Conservation (phyloP, 2,329 filamentous ascomycete genomes). For the Cryphonectria carpinicola region DNA sequence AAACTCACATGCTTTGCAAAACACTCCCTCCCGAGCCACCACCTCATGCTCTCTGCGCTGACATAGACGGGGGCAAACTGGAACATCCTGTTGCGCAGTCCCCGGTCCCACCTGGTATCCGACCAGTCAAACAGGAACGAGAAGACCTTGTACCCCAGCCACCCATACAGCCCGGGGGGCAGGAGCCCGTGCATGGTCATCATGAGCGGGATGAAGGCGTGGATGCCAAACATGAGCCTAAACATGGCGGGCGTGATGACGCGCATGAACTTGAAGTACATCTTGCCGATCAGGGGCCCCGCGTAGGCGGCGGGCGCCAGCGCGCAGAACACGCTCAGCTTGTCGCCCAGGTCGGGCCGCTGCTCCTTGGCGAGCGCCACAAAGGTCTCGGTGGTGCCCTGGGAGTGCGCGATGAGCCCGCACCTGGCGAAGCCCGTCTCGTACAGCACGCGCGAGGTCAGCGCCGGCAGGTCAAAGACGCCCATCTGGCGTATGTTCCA, state of each 20-base stretch:
- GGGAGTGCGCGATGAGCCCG: conserved; percentile 83
- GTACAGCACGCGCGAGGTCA: conserved; percentile 76
- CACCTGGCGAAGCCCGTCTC: conserved; percentile 85
- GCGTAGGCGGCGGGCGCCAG: conserved; percentile 90
- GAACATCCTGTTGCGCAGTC: conserved; percentile 79
- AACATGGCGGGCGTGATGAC: conserved; percentile 78
- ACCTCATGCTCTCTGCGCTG: conserved; percentile 86
- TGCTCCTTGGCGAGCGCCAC: conserved; percentile 90
- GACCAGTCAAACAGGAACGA: conserved; percentile 89
- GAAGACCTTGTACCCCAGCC: conserved; percentile 86
- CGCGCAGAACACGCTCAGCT: conserved; percentile 87
- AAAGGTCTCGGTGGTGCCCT: conserved; percentile 87
- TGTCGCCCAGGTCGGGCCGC: conserved; percentile 79
- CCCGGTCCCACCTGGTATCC: conserved; percentile 82
- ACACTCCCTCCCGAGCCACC: conserved; percentile 76
- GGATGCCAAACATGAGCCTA: conserved; percentile 83
- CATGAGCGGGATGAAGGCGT: conserved; percentile 93
- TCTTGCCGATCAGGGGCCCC: conserved; percentile 80
- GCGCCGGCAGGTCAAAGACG: conserved; percentile 81
- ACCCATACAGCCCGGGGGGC: conserved; percentile 71
- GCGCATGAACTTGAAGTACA: conserved; percentile 91
- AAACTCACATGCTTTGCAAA: conserved; percentile 48
- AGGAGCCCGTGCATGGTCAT: conserved; percentile 77
- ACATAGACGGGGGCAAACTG: conserved; percentile 93
- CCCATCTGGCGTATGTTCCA: conserved; percentile 98